phyloP scores from a whole-genome alignment of 1,284 basidiomycete species.

The Malassezia obtusa region DNA sequence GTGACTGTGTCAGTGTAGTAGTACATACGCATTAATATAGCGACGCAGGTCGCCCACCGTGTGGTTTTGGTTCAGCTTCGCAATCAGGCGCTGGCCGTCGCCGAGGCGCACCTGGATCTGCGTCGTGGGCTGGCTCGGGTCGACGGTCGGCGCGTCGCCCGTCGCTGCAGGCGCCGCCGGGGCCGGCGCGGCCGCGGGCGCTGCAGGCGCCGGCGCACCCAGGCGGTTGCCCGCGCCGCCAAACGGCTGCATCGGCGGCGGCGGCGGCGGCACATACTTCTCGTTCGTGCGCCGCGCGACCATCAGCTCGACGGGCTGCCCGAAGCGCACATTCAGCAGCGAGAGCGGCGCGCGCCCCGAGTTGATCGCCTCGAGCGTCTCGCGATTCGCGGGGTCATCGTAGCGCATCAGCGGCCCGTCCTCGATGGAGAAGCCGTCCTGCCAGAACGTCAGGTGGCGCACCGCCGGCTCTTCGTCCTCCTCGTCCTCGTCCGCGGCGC shows the following conservation, averaged over 20 bases:
- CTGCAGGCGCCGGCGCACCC: constrained; percentile 52
- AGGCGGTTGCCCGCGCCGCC: constrained; percentile 71
- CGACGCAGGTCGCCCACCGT: constrained; percentile 75
- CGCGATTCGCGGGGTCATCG: constrained; percentile 67
- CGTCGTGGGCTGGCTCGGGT: constrained; percentile 69
- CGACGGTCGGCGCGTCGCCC: constrained; percentile 58
- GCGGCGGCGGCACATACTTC: constrained; percentile 59
- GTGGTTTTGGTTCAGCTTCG: constrained; percentile 80
- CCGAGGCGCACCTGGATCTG: constrained; percentile 81
- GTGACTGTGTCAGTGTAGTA: constrained; percentile 16
- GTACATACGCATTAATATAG: constrained; percentile 78
- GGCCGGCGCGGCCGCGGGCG: constrained; percentile 29
- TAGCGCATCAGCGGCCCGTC: constrained; percentile 78
- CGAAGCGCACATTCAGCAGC: constrained; percentile 65
- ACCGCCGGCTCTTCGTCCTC: constrained; percentile 56
- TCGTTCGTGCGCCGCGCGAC: constrained; percentile 67
- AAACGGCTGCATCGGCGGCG: constrained; percentile 55
- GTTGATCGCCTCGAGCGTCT: constrained; percentile 68
- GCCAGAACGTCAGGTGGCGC: constrained; percentile 82
- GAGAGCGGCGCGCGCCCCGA: constrained; percentile 69
- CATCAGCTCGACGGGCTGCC: constrained; percentile 76
- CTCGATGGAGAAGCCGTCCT: constrained; percentile 84
- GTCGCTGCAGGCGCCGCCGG: constrained; percentile 5
- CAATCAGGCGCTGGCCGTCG: constrained; percentile 77
- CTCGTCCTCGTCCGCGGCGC: constrained; percentile 26